Percentiles rank a stretch among this genome's conserved stretches.
Conservation (phyloP, 768 basidiomycete species). For the Favolaschia claudopus region DNA sequence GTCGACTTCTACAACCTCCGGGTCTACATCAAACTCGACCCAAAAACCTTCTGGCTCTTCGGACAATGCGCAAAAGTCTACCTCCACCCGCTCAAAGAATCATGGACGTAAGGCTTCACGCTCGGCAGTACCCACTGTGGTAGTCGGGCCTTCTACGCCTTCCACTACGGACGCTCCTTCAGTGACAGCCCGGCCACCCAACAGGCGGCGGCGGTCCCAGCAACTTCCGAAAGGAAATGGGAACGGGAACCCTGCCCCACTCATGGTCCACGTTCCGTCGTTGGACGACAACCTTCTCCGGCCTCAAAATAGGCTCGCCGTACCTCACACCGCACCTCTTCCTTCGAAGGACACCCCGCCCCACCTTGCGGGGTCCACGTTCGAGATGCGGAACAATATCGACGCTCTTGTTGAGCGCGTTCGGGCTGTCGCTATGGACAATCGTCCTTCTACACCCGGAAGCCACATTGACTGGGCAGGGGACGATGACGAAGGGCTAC, state of each 20-base stretch:
- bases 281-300: slow-evolving; percentile 43
- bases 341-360: slow-evolving; percentile 66
- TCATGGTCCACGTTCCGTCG: slow-evolving; percentile 41
- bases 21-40: background rate
- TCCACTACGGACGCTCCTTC: slow-evolving; percentile 30
- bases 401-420: slow-evolving; percentile 83
- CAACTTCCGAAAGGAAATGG: slow-evolving; percentile 42
- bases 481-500: slow-evolving; percentile 83
- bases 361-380: slow-evolving; percentile 52
- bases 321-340: slow-evolving; percentile 45
- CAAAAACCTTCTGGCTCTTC: slow-evolving; percentile 31
- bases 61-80: background rate
- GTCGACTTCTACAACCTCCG: background rate
- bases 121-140: slow-evolving; percentile 34
- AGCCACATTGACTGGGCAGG: slow-evolving; percentile 91
- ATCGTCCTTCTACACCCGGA: slow-evolving; percentile 73
- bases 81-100: slow-evolving; percentile 33
- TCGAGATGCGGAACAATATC: slow-evolving; percentile 68
- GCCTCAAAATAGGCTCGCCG: slow-evolving; percentile 38
- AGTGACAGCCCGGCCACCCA: slow-evolving; percentile 48
- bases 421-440: slow-evolving; percentile 74
- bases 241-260: slow-evolving; percentile 24
- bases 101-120: slow-evolving; percentile 45
- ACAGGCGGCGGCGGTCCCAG: slow-evolving; percentile 59
- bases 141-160: slow-evolving; percentile 31